Evolutionary conservation across 2,329 filamentous ascomycete genomes (phyloP), one percentile per base, ranked within the genome.

Genomic region (Pyricularia sp.): DNA sequence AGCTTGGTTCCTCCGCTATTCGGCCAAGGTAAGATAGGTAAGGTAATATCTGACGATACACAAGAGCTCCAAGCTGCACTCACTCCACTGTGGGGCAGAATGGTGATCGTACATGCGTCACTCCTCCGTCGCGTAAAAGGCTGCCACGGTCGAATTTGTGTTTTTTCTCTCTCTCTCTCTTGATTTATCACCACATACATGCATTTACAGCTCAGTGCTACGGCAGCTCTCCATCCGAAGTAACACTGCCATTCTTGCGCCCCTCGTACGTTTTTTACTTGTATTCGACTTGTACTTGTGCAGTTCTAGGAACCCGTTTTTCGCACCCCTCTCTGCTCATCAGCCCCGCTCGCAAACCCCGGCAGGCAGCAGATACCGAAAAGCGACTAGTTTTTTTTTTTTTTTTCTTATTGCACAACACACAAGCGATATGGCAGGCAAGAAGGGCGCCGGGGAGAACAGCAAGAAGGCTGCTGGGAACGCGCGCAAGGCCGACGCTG

Each of bases 391-490:
- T 30, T 31, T 9, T 31, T 31, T 31, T 31, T 31, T 7, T 26
- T 26, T 26, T 26, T 26, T 26, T 26, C 26, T 26, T 26, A 26
- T 26, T 33, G 31, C 49, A 40, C 28, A 22, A 62, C 60, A 64
- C 55, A 40, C 33, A 16, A 2, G 10, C 31, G 31, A 33, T 68
- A 93, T 93, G 89, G 88, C 81, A 31, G 84, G 82, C 70, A 91
- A 90, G 77, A 93, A 90, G 76, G 85, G 80, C 64, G 89, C 89
- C 64, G 89, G 89, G 64, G 92, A 96, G 68, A 91, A 89, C 78
- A 88, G 83, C 75, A 97, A 96, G 79, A 97, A 97, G 81, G 91
- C 79, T 2, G 85, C 88, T 9, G 94, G 93, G 68, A 91, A 97
- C 76, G 92, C 93, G 68, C 85, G 91, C 78, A 97, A 99, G 82